Evolutionary conservation across 345 rosid genomes (phyloP).

Genomic region (Eucalyptus tenuipes): DNA sequence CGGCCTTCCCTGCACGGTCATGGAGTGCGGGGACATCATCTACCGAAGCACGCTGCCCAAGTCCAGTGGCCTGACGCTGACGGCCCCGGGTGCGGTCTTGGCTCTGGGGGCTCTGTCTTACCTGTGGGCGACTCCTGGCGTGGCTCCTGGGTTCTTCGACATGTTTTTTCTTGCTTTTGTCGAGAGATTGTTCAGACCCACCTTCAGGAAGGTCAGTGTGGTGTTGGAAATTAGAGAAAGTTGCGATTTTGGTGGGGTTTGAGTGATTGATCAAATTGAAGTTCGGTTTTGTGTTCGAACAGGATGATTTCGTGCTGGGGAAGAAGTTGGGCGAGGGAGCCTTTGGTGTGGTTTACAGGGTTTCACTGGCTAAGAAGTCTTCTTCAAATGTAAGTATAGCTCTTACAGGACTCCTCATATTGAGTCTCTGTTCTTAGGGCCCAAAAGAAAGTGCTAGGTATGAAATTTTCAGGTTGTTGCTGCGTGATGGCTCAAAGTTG

Average conservation of each 20-base stretch:
- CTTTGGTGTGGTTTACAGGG: constrained; percentile 83
- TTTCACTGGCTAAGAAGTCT: constrained; percentile 51
- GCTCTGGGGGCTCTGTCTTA: constrained; percentile 78
- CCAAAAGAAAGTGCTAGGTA: neutral
- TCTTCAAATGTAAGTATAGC: constrained; percentile 39
- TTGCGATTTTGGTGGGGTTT: neutral
- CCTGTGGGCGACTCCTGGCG: constrained; percentile 99
- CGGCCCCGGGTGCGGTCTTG: constrained; percentile 70
- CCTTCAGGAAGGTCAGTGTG: constrained; percentile 50
- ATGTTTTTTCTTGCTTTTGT: constrained; percentile 94
- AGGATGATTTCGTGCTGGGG: constrained; percentile 95
- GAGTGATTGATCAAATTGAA: neutral
- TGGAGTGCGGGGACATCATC: constrained; percentile 95
- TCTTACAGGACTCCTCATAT: neutral
- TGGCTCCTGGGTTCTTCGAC: constrained; percentile 95
- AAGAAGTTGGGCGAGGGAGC: constrained; percentile 98
- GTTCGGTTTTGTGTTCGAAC: constrained; percentile 8
- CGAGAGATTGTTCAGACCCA: constrained; percentile 72
- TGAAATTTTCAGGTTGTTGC: neutral
- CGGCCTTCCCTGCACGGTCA: constrained; percentile 93
- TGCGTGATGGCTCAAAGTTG: neutral
- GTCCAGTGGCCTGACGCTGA: constrained; percentile 54
- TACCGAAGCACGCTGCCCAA: constrained; percentile 94
- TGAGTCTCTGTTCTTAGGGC: neutral
- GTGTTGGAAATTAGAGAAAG: neutral